These are phyloP conservation scores for Microbotryum violaceum DNA, from an alignment of 1,284 basidiomycete species.

Conservation along the genomic window DNA sequence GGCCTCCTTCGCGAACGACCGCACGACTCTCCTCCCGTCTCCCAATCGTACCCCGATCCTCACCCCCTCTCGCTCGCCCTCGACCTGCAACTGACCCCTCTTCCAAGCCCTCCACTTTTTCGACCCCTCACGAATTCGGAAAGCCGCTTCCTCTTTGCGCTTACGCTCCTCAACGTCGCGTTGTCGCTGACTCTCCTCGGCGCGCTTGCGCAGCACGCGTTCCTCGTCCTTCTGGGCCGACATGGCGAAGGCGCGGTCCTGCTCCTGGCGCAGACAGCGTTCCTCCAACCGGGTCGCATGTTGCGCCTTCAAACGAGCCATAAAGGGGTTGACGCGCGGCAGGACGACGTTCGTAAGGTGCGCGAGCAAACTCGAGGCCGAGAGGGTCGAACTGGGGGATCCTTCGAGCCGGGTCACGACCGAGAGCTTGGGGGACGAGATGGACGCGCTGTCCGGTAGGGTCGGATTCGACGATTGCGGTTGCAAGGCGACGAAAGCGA, in stretches of 20 bases:
- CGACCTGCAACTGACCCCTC: conserved; percentile 46
- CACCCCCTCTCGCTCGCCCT: conserved; percentile 44
- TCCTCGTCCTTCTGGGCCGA: conserved; percentile 61
- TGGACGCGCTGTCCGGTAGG: conserved; percentile 34
- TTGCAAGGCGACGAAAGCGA: conserved; percentile 82
- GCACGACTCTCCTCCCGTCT: conserved; percentile 54
- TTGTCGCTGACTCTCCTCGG: conserved; percentile 36
- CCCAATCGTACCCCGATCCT: conserved; percentile 63
- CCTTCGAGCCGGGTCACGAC: conserved; percentile 77
- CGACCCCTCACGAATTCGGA: conserved; percentile 40
- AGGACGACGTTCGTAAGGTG: conserved; percentile 64
- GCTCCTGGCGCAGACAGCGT: conserved; percentile 64
- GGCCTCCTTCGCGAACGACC: conserved; percentile 51
- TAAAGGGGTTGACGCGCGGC: conserved; percentile 67
- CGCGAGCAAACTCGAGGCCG: conserved; percentile 51
- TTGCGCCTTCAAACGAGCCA: conserved; percentile 54
- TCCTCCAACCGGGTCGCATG: conserved; percentile 53
- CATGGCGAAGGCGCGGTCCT: conserved; percentile 68
- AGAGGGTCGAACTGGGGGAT: conserved; percentile 52
- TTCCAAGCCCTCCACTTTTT: conserved; percentile 17
- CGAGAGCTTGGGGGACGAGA: conserved; percentile 55
- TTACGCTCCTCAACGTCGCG: conserved; percentile 27
- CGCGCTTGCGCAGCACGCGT: conserved; percentile 45
- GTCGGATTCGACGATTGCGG: conserved; percentile 46
- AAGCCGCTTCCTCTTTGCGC: conserved; percentile 42